Percentiles rank a stretch among this genome's conserved stretches.
Conservation (phyloP, 1,139 yeast genomes). For the Kodamaea plutei region DNA sequence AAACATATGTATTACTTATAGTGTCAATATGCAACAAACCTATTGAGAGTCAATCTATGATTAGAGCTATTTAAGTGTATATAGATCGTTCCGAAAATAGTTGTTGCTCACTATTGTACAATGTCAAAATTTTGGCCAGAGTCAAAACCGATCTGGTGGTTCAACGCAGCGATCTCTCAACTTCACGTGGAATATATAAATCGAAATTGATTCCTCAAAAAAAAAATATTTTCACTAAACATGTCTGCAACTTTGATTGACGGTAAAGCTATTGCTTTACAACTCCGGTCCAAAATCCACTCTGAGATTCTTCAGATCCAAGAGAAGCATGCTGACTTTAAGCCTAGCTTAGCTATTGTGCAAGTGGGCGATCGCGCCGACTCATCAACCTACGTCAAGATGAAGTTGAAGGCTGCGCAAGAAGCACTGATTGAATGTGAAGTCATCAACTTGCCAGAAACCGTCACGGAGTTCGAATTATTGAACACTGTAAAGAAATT, state of each 20-base stretch:
- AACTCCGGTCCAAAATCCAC: constrained; percentile 46
- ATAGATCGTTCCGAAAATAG: no score
- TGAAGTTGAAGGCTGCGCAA: constrained; percentile 89
- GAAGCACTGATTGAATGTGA: constrained; percentile 77
- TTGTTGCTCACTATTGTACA: no score
- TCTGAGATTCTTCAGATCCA: constrained; percentile 56
- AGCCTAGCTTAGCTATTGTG: constrained; percentile 75
- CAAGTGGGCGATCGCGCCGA: constrained; percentile 92
- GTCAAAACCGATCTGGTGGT: no score
- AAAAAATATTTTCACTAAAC: no score
- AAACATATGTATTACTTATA: no score
- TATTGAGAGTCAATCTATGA: no score
- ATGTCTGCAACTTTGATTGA: constrained; percentile 59
- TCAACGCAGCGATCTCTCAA: no score
- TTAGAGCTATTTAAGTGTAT: no score
- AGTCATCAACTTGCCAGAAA: constrained; percentile 63
- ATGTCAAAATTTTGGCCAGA: no score
- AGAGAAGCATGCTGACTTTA: constrained; percentile 54
- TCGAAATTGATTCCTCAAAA: no score
- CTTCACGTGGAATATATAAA: no score
- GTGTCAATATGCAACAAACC: no score
- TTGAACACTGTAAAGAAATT: constrained; percentile 55
- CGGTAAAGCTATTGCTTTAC: constrained; percentile 67
- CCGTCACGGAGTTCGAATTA: constrained; percentile 54
- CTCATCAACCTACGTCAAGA: constrained; percentile 88